phyloP scores from a whole-genome alignment of 306 rosid genomes.

The Lathyrus aphaca region DNA sequence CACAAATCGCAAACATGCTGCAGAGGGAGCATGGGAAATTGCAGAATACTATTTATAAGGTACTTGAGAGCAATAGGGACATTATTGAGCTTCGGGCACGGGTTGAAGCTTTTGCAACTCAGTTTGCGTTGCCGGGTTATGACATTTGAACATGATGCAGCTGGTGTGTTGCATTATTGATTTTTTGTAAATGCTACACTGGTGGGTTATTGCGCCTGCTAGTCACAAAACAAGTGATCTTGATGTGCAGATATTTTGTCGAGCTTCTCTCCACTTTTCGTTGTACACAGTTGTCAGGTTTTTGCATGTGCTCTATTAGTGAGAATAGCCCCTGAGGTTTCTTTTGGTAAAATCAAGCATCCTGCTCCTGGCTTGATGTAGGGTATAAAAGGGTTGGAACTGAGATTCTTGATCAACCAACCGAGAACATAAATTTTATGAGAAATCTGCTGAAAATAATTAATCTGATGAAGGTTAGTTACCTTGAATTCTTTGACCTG shows the following conservation, averaged over 20 bases:
- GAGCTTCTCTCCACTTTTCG: conserved; percentile 34
- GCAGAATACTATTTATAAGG: conserved; percentile 56
- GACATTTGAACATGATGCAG: conserved; percentile 53
- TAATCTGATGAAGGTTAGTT: conserved; percentile 43
- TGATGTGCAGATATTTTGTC: conserved; percentile 35
- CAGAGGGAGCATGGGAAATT: conserved; percentile 77
- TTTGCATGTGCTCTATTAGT: conserved; percentile 29
- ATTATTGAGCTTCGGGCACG: conserved; percentile 68
- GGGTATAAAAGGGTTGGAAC: conserved; percentile 41
- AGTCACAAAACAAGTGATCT: conserved; percentile 31
- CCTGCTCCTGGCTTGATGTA: conserved; percentile 41
- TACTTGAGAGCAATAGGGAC: conserved; percentile 70
- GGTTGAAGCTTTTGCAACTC: conserved; percentile 82
- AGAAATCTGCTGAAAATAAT: conserved; percentile 43
- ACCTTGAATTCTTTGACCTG: conserved; percentile 41
- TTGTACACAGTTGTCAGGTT: conserved; percentile 32
- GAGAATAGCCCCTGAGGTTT: conserved; percentile 35
- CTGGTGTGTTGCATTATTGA: conserved; percentile 33
- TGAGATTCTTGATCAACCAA: conserved; percentile 42
- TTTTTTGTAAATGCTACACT: conserved; percentile 36
- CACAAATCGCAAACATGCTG: conserved; percentile 64
- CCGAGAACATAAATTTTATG: conserved; percentile 39
- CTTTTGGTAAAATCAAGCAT: conserved; percentile 41
- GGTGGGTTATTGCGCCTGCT: conserved; percentile 20
- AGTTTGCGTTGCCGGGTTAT: conserved; percentile 90